phyloP scores from a whole-genome alignment of 2,329 filamentous ascomycete species.

The Hymenoscyphus infarciens region DNA sequence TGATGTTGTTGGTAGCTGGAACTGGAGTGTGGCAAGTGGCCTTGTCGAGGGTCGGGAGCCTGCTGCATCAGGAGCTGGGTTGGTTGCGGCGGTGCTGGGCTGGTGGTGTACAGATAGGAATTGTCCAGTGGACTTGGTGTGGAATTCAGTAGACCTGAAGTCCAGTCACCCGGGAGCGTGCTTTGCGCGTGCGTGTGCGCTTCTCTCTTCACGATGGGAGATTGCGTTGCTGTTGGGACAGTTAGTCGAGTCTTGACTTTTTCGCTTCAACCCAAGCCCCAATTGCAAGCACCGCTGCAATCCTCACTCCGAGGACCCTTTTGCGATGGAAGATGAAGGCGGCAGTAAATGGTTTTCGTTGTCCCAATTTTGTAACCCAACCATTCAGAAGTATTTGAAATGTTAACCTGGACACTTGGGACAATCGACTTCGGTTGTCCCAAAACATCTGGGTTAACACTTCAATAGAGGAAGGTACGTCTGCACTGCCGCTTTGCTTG shows the following conservation, averaged over 20 bases:
- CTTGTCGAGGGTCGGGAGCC: constrained; percentile 5
- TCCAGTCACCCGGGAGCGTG: constrained; percentile 12
- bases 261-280: neutral
- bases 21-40: neutral
- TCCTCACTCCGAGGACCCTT: neutral
- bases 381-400: too few relatives aligned
- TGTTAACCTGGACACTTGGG: too few relatives aligned
- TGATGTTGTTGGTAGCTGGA: constrained; percentile 13
- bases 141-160: neutral
- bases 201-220: constrained; percentile 17
- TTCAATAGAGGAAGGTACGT: too few relatives aligned
- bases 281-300: neutral
- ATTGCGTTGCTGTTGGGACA: constrained; percentile 10
- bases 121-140: constrained; percentile 9
- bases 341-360: too few relatives aligned
- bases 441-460: too few relatives aligned
- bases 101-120: constrained; percentile 7
- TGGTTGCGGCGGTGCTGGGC: constrained; percentile 6
- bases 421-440: too few relatives aligned
- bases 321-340: too few relatives aligned
- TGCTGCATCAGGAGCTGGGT: constrained; percentile 10
- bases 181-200: constrained; percentile 9
- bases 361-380: too few relatives aligned
- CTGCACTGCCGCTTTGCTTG: too few relatives aligned
- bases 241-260: neutral